A percentile compares a stretch with the other conserved stretches of the same genome.
These are phyloP conservation scores for Rubia tinctorum DNA, from an alignment of 305 asterid genomes.

Conservation along the genomic window DNA sequence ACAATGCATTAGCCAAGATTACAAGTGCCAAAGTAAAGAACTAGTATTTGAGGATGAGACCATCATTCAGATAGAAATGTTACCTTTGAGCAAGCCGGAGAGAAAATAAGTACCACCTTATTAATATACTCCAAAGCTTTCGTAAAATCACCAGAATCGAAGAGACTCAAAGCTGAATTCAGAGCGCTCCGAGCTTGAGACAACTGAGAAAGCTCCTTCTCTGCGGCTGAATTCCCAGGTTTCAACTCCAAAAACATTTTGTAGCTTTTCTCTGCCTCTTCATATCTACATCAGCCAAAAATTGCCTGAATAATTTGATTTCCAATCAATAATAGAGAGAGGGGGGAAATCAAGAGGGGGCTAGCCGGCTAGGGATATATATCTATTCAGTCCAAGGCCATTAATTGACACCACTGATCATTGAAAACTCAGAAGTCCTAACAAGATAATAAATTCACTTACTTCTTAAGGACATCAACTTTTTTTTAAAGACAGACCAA, in stretches of 20 bases:
- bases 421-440: not conserved
- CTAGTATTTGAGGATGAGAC: not conserved
- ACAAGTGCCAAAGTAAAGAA: not conserved
- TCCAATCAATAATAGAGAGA: slow-evolving; percentile 19
- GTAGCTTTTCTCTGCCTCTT: slow-evolving; percentile 83
- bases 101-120: slow-evolving; percentile 86
- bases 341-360: not conserved
- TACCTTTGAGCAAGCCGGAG: slow-evolving; percentile 91
- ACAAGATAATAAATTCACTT: not conserved
- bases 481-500: not conserved
- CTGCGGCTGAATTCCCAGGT: slow-evolving; percentile 71
- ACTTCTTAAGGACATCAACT: not conserved
- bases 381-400: not conserved
- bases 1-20: slow-evolving; percentile 12
- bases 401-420: not conserved
- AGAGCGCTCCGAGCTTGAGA: slow-evolving; percentile 74
- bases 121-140: slow-evolving; percentile 70
- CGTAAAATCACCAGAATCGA: slow-evolving; percentile 59
- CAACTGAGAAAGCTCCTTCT: slow-evolving; percentile 84
- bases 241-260: slow-evolving; percentile 72
- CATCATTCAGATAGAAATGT: not conserved
- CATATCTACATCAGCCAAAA: slow-evolving; percentile 76
- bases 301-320: slow-evolving; percentile 38
- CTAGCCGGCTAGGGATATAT: too few relatives aligned
- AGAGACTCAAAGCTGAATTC: slow-evolving; percentile 58